These are phyloP conservation scores for Limnomonas spitsbergensis DNA, from an alignment of 139 green algal species.

Conservation along the genomic window DNA sequence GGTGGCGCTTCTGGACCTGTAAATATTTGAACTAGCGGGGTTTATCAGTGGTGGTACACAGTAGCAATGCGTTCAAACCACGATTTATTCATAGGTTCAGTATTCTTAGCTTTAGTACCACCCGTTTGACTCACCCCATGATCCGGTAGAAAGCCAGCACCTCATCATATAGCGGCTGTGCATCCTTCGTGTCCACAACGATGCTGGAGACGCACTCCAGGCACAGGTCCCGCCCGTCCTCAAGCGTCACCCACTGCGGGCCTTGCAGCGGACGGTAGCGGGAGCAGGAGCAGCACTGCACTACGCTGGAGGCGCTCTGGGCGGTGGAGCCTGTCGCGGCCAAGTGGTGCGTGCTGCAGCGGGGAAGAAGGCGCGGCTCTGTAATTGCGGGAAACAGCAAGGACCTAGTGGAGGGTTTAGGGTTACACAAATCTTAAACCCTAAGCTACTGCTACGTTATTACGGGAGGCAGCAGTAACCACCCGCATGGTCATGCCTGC, in stretches of 20 bases:
- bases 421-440: too few species aligned
- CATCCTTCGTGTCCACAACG: constrained; percentile 74
- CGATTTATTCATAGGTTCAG: too few species aligned
- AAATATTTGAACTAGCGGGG: too few species aligned
- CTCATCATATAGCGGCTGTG: constrained; percentile 73
- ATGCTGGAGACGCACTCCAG: constrained; percentile 69
- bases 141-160: constrained; percentile 29
- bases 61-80: too few species aligned
- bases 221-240: constrained; percentile 77
- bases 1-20: too few species aligned
- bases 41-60: too few species aligned
- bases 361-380: background rate
- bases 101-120: too few species aligned
- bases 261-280: background rate
- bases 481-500: too few species aligned
- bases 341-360: constrained; percentile 1
- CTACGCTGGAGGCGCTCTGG: background rate
- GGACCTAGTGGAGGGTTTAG: too few species aligned
- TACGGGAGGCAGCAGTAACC: too few species aligned
- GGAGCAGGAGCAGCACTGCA: background rate
- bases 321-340: background rate
- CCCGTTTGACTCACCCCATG: constrained; percentile 1
- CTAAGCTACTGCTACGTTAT: too few species aligned
- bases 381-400: background rate
- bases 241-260: background rate